Evolutionary conservation across 441 rosid genomes (phyloP), one percentile per base, ranked within the genome.

Genomic region (Sinapis alba): DNA sequence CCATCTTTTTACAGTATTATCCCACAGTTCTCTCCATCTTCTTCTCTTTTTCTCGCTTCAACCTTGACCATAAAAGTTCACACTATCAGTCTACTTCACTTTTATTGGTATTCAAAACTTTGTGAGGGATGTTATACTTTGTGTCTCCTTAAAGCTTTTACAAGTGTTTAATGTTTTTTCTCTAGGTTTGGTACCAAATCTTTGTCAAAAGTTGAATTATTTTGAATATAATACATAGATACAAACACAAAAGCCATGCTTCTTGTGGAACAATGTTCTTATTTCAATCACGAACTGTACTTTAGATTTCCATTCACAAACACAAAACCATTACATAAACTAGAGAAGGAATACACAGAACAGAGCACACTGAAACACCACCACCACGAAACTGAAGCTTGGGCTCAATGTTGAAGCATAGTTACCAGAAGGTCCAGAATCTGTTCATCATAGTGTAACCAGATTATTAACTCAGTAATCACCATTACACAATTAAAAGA

Each of bases 371-470:
- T 53, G 78, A 27, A 72, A 32, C 69, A 71, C 65, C 2, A 74
- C 45, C 27, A 74, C 56, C 12, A 19, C 8, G 0, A 70, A 54
- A 60, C 19, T 70, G 73, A 75, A 65, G 60, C 65, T 69, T 67
- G 77, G 15, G 11, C 70, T 61, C 6, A 68, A 38, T 23, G 62
- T 81, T 54, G 83, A 69, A 18, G 83, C 83, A 73, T 51, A 36
- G 76, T 79, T 69, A 58, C 72, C 72, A 58, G 78, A 15, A 56
- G 41, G 54, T 41, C 50, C 62, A 56, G 79, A 78, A 60, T 36
- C 83, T 80, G 76, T 30, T 65, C 57, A 62, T 27, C 21, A 64
- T 18, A 15, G 4, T 27, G 32, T 56, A 71, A 26, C 18, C 8
- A 62, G 3, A 65, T 26, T 45, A 65, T n/a, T 6, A 54, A 36